Conservation (phyloP, 2,329 filamentous ascomycete species). For the Pseudogymnoascus sp. region DNA sequence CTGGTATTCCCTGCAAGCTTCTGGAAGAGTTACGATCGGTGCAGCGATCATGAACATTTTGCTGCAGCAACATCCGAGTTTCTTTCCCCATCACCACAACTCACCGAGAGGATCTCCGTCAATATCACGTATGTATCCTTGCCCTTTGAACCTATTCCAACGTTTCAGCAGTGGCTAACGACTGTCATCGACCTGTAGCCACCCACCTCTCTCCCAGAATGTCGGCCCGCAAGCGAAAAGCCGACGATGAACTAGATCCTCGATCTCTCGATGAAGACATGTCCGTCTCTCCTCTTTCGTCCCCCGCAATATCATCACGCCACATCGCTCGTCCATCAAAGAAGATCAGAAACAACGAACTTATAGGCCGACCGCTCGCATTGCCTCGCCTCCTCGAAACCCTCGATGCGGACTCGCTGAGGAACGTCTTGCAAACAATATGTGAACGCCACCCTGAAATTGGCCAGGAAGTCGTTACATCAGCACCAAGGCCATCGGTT, state of each 20-base stretch:
- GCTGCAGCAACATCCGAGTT: conserved; percentile 50
- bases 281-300: conserved; percentile 78
- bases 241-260: conserved; percentile 60
- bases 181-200: conserved; percentile 10
- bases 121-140: conserved; percentile 42
- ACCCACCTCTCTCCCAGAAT: conserved; percentile 43
- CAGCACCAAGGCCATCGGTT: conserved; percentile 81
- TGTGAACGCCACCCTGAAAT: conserved; percentile 85
- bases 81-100: conserved; percentile 49
- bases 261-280: conserved; percentile 63
- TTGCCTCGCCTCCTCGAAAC: conserved; percentile 84
- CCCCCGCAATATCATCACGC: conserved; percentile 65
- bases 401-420: conserved; percentile 74
- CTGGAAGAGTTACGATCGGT: conserved; percentile 3
- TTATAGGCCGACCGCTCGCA: conserved; percentile 56
- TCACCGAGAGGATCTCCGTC: conserved; percentile 45
- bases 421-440: conserved; percentile 79
- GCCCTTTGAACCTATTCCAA: background rate
- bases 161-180: conserved; percentile 12
- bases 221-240: conserved; percentile 71
- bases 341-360: conserved; percentile 54
- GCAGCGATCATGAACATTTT: conserved; percentile 50
- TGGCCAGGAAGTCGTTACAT: conserved; percentile 71
- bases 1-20: background rate
- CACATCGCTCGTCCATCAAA: conserved; percentile 59